phyloP scores from a whole-genome alignment of 116 monocot genomes.

The Papilionanthe hybrid region DNA sequence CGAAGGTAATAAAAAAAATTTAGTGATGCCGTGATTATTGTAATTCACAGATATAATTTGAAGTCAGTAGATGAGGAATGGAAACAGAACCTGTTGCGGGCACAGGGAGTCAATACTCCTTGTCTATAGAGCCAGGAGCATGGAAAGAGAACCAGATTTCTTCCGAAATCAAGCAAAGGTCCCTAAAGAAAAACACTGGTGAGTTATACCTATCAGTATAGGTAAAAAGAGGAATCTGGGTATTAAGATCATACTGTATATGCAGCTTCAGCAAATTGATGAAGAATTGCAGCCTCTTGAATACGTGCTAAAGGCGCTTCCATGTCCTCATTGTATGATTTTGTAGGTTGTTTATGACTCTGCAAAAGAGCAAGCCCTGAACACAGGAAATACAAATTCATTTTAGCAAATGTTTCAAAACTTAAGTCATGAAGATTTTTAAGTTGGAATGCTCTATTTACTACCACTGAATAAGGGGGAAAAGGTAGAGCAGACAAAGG shows the following conservation, averaged over 20 bases:
- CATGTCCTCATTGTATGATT: conserved; percentile 23
- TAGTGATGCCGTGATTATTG: too few relatives aligned
- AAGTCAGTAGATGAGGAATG: not conserved
- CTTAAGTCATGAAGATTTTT: not conserved
- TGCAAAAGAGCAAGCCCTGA: conserved; percentile 91
- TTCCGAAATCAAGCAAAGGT: conserved; percentile 93
- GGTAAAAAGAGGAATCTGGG: not conserved
- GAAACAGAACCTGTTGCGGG: conserved; percentile 54
- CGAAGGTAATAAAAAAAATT: too few relatives aligned
- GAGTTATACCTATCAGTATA: not conserved
- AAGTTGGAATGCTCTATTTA: not conserved
- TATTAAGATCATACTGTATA: conserved; percentile 59
- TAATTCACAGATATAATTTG: not conserved
- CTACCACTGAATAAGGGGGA: not conserved
- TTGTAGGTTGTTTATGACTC: conserved; percentile 39
- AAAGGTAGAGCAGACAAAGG: not conserved
- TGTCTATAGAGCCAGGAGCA: conserved; percentile 94
- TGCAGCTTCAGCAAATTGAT: conserved; percentile 98
- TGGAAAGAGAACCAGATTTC: conserved; percentile 86
- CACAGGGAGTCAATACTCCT: conserved; percentile 89
- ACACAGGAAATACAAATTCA: conserved; percentile 1
- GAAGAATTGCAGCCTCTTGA: conserved; percentile 57
- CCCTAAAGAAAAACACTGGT: conserved; percentile 48
- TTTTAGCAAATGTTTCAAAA: not conserved
- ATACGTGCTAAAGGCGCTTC: conserved; percentile 60